Evolutionary conservation across 176 grass and related monocot genomes (phyloP), one percentile per base, ranked within the genome.

Genomic region (Carex littledalei): DNA sequence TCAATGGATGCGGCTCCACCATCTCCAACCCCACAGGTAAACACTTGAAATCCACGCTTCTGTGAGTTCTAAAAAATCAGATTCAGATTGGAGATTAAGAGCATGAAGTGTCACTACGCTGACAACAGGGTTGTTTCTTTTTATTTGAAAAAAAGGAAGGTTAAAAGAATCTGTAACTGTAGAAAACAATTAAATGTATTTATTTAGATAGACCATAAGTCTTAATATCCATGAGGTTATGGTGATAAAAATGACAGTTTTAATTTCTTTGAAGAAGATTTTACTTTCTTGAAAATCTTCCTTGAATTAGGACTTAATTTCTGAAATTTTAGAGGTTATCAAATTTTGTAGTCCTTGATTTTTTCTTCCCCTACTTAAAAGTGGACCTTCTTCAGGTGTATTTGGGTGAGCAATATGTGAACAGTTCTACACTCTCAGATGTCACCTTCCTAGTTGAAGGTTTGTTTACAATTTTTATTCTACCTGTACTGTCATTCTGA

Each of bases 401-500:
- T 91, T 90, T 99, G 79, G 97, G 97, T 0, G 91, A 99, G 82
- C 97, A 94, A 86, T 99, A 94, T 52, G 97, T 99, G 78, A 99
- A 99, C 87, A 96, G 87, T 84, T 86, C 91, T 57, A 99, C 93
- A 85, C 91, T 99, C 79, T 92, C 97, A 80, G 97, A 99, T 79
- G 97, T 99, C 76, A 99, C 84, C 63, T 99, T 99, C 78, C 92
- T 99, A 79, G 97, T 99, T 65, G 97, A 99, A 99, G 97, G 97
- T 96, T 84, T 24, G 88, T 81, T 67, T 24, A 60, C 18, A 81
- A 63, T 87, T 89, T 89, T 52, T 60, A 17, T 81, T 63, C 22
- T 57, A 56, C 52, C 74, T 78, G 57, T 26, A 24, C 74, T 34
- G 13, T 56, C 74, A 57, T 78, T 54, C 24, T 78, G 24, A 78